These are phyloP conservation scores for Fusarium verrucosum DNA, from an alignment of 2,329 filamentous ascomycete genomes.

Conservation along the genomic window DNA sequence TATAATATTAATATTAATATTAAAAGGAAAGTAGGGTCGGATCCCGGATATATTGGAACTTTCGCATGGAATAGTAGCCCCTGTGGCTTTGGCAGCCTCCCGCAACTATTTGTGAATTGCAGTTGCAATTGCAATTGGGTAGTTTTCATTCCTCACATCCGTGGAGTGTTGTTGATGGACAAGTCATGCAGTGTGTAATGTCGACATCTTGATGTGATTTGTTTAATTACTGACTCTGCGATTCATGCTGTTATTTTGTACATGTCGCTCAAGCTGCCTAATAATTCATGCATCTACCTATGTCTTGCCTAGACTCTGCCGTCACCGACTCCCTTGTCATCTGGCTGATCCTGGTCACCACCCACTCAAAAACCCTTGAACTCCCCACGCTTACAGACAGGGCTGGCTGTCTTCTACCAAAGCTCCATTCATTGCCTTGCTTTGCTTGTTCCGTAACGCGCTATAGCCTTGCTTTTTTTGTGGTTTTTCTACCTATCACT, in stretches of 20 bases:
- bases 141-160: slow-evolving; percentile 1
- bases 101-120: slow-evolving; percentile 8
- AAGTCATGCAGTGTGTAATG: background rate
- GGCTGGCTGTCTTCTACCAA: slow-evolving; percentile 11
- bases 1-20: too few relatives aligned
- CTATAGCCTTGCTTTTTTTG: slow-evolving; percentile 29
- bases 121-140: slow-evolving; percentile 14
- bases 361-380: slow-evolving; percentile 29
- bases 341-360: slow-evolving; percentile 24
- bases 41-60: background rate
- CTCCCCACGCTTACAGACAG: slow-evolving; percentile 31
- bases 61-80: slow-evolving; percentile 15
- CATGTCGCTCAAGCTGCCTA: background rate
- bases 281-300: background rate
- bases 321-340: slow-evolving; percentile 28
- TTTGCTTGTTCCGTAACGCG: slow-evolving; percentile 2
- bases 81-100: slow-evolving; percentile 35
- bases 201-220: background rate
- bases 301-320: background rate
- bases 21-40: too few relatives aligned
- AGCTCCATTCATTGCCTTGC: background rate
- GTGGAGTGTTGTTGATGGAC: background rate
- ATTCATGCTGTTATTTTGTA: background rate
- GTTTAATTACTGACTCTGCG: background rate
- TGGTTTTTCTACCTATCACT: slow-evolving; percentile 4